Evolutionary conservation across 1,139 yeast genomes (phyloP).

Genomic region (Saccharomycopsis crataegensis): DNA sequence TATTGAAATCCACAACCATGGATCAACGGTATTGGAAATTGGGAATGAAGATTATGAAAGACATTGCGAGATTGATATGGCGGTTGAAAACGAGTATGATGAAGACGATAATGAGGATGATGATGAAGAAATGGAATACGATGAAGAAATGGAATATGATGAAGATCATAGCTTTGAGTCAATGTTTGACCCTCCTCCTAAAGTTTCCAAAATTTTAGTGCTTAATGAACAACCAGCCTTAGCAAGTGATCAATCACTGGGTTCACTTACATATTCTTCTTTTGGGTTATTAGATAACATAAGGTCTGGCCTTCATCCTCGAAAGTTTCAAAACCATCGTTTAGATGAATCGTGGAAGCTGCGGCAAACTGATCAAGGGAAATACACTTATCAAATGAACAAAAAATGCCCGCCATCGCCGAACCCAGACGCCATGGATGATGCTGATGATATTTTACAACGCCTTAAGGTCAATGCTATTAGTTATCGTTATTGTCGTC

Average conservation of each 20-base stretch:
- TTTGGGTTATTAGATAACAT: no score
- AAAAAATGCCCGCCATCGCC: not conserved
- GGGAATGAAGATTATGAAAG: no score
- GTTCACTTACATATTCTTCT: no score
- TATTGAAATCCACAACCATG: no score
- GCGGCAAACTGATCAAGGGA: not conserved
- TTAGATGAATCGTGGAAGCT: not conserved
- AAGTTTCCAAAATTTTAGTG: not conserved
- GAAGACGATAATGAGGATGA: not conserved
- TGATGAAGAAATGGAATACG: not conserved
- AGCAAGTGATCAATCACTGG: not conserved
- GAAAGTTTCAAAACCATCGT: not conserved
- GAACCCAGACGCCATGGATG: no score
- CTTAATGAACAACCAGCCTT: not conserved
- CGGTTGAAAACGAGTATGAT: not conserved
- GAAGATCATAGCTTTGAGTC: not conserved
- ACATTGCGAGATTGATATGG: no score
- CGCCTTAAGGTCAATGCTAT: not conserved
- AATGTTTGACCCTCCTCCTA: not conserved
- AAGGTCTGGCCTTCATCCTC: not conserved
- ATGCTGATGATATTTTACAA: no score
- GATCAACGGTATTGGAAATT: no score
- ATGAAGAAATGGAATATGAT: not conserved
- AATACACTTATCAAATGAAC: not conserved
- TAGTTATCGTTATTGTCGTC: not conserved